Evolutionary conservation across 2,329 filamentous ascomycete species (phyloP).

Genomic region (Zalaria obscura): DNA sequence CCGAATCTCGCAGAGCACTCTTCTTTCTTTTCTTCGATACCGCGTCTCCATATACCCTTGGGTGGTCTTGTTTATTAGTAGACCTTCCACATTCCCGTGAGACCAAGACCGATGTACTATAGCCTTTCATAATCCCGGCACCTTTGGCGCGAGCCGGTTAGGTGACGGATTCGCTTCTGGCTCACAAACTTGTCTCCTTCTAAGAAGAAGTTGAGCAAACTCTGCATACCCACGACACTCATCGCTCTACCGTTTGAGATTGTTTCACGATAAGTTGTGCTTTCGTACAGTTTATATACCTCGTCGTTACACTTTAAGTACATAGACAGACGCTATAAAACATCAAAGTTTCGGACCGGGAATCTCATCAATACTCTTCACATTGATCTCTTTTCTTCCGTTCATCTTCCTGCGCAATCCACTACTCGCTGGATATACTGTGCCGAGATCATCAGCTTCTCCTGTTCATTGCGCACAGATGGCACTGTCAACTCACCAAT

Average conservation of each 20-base stretch:
- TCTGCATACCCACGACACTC: too few species aligned
- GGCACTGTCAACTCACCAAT: constrained; percentile 9
- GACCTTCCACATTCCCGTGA: constrained; percentile 2
- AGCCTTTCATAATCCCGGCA: constrained; percentile 4
- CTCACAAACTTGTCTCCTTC: constrained; percentile 2
- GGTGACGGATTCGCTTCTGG: constrained; percentile 5
- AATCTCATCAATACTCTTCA: constrained; percentile 24
- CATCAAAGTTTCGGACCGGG: constrained; percentile 12
- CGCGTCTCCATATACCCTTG: constrained; percentile 4
- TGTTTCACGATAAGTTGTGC: too few species aligned
- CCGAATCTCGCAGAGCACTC: background rate
- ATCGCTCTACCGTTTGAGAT: too few species aligned
- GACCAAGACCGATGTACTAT: constrained; percentile 2
- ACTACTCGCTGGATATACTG: constrained; percentile 24
- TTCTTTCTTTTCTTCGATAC: constrained; percentile 2
- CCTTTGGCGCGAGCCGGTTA: background rate
- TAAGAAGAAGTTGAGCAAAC: too few species aligned
- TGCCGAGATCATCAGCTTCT: background rate
- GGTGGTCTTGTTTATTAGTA: background rate
- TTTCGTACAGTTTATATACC: too few species aligned
- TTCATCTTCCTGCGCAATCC: constrained; percentile 23
- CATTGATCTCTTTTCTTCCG: constrained; percentile 20
- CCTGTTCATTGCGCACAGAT: too few species aligned
- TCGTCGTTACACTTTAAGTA: too few species aligned
- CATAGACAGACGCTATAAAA: too few species aligned